phyloP scores from a whole-genome alignment of 768 basidiomycete species.

The Flagelloscypha sp. region DNA sequence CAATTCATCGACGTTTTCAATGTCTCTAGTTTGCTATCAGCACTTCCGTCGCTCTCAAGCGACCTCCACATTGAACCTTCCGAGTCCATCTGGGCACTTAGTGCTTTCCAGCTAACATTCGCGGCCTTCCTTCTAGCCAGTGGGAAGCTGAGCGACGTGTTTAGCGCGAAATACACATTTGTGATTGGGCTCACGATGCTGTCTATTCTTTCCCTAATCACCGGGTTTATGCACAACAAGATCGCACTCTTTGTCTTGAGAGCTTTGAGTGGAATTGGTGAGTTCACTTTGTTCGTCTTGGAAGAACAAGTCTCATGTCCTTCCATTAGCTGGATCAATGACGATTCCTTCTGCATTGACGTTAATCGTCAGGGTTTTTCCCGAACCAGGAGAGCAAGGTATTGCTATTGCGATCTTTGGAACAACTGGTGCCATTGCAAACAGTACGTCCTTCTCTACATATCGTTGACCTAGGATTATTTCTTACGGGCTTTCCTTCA shows the following conservation, averaged over 20 bases:
- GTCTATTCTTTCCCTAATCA: constrained; percentile 34
- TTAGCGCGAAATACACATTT: constrained; percentile 35
- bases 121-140: constrained; percentile 34
- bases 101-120: constrained; percentile 34
- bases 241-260: constrained; percentile 42
- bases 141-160: constrained; percentile 30
- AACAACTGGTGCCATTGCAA: constrained; percentile 37
- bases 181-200: constrained; percentile 30
- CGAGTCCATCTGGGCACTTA: constrained; percentile 30
- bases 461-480: no score
- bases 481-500: constrained; percentile 10
- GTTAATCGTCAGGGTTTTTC: constrained; percentile 42
- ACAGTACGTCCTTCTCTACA: constrained; percentile 21
- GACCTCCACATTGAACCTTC: constrained; percentile 14
- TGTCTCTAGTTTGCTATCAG: constrained; percentile 31
- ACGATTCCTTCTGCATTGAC: constrained; percentile 44
- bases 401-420: constrained; percentile 40
- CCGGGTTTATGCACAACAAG: constrained; percentile 39
- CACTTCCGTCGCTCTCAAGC: constrained; percentile 25
- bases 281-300: constrained; percentile 20
- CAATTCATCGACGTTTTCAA: constrained; percentile 38
- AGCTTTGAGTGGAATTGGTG: constrained; percentile 42
- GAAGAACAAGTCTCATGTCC: neutral
- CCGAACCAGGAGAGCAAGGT: constrained; percentile 37
- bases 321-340: constrained; percentile 33